Conservation (phyloP, 2,329 filamentous ascomycete species). For the Xylariaceae sp. region DNA sequence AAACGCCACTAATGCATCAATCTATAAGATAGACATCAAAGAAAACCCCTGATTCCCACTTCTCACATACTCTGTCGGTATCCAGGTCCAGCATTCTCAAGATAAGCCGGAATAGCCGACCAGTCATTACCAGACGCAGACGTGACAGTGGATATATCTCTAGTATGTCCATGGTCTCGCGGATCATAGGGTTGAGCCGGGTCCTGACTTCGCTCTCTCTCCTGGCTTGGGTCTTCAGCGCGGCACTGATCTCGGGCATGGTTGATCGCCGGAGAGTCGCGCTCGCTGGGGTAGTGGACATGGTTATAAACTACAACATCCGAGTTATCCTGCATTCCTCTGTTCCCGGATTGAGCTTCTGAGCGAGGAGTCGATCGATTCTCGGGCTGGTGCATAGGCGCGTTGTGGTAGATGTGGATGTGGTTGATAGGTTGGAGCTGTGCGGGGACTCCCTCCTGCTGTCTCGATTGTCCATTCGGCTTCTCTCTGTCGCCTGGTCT, state of each 20-base stretch:
- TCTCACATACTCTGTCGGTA: slow-evolving; percentile 17
- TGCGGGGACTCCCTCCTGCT: neutral
- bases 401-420: slow-evolving; percentile 18
- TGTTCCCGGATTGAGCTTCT: neutral
- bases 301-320: neutral
- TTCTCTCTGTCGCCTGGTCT: neutral
- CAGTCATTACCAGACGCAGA: neutral
- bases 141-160: slow-evolving; percentile 1
- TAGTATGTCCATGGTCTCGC: slow-evolving; percentile 5
- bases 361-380: neutral
- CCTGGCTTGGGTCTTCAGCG: neutral
- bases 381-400: slow-evolving; percentile 1
- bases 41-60: too few species aligned
- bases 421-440: slow-evolving; percentile 17
- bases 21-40: too few species aligned
- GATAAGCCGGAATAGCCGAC: slow-evolving; percentile 3
- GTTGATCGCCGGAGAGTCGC: neutral
- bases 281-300: slow-evolving; percentile 9
- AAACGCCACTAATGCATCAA: too few species aligned
- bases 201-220: neutral
- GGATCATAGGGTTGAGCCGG: neutral
- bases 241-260: neutral
- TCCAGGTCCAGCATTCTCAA: slow-evolving; percentile 11
- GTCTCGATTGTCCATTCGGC: slow-evolving; percentile 1
- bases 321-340: neutral